Base-by-base conservation (phyloP, 192 early-diverging fungal species). In the Gigaspora rosea region DNA sequence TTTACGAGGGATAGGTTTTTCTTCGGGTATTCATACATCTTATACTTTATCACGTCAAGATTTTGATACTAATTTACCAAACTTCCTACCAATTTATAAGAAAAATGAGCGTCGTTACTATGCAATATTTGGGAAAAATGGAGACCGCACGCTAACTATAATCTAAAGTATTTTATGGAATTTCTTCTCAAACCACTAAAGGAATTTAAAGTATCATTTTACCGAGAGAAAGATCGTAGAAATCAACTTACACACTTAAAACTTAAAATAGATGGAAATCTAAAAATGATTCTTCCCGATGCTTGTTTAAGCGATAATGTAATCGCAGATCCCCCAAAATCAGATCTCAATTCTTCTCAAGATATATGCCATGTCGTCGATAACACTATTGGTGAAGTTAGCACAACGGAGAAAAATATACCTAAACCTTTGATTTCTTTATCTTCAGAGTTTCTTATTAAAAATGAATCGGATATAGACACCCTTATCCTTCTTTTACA, bases 171-270 rank as follows among this genome's bases (percentile, higher is more conserved):
- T 18, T 68, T 68, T 47, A 48, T 16, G 4, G 63, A 65, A 65
- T 65, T 65, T 65, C 16, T 65, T 6, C 8, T 32, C 63, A 64
- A 41, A 20, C 62, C 8, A 33, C 32, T 65, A 65, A 65, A 65
- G 22, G 8, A 65, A 33, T 65, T 65, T 65, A 65, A 65, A 65
- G 27, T 65, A 65, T 65, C 22, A 32, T 32, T 65, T 65, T 7
- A 65, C 2, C 7, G 11, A 7, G 27, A 65, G 36, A 65, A 33
- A 65, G 27, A 65, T 18, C 6, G 18, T 65, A 56, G 2, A 18
- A 56, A 56, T 0, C 12, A 4, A 56, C 52, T 5, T 18, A 56
- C 13, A 56, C 15, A 56, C 52, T 56, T 56, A n/a, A 56, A 56
- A 56, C 0, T 56, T 18, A 18, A 18, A 56, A 56, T 56, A 56